These are phyloP conservation scores for Plasmodium cynomolgi DNA, from an alignment of 169 alveolate species.

Conservation along the genomic window DNA sequence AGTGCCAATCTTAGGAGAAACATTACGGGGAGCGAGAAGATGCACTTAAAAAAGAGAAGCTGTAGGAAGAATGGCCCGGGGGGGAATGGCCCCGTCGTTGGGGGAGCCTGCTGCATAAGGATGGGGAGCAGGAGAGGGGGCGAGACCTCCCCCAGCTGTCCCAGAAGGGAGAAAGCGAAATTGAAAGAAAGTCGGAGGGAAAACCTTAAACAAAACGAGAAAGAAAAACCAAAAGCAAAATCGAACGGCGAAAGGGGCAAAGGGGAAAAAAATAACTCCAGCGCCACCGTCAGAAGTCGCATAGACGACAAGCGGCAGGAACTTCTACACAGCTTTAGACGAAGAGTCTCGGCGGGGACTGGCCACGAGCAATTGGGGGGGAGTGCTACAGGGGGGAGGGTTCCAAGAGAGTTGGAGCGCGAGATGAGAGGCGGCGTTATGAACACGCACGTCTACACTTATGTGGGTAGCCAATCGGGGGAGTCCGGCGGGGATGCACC, in stretches of 20 bases:
- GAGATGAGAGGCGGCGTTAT: background rate
- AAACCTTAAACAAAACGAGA: background rate
- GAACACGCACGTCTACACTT: background rate
- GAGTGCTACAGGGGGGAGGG: background rate
- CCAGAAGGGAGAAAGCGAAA: background rate
- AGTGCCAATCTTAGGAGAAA: background rate
- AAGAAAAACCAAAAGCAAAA: background rate
- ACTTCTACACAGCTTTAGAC: background rate
- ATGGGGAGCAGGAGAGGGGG: background rate
- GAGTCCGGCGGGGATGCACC: background rate
- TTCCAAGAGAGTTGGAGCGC: background rate
- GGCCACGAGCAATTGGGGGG: background rate
- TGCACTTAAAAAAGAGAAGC: background rate
- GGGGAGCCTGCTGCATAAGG: background rate
- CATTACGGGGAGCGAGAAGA: background rate
- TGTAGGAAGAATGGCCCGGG: background rate
- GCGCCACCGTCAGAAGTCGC: background rate
- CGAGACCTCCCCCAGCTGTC: background rate
- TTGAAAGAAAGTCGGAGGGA: background rate
- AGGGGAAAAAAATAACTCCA: background rate
- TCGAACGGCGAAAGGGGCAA: background rate
- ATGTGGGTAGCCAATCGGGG: background rate
- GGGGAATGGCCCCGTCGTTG: background rate
- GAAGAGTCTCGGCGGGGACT: background rate
- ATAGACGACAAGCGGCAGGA: constrained; percentile 25